Percentiles rank a stretch among this genome's conserved stretches.
These are phyloP conservation scores for Botrytis aclada DNA, from an alignment of 2,329 filamentous ascomycete genomes.

Conservation along the genomic window DNA sequence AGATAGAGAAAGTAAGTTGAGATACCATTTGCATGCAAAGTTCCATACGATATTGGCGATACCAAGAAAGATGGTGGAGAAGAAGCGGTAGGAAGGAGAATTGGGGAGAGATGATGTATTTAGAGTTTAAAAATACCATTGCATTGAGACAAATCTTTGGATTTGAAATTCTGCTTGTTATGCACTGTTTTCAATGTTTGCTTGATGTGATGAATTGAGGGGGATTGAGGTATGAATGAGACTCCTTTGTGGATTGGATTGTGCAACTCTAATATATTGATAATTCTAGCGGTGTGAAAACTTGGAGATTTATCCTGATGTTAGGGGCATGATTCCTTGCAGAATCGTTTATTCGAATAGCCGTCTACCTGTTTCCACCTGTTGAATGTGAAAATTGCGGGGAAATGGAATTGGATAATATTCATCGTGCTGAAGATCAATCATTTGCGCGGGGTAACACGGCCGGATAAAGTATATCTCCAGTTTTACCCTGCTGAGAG, in stretches of 20 bases:
- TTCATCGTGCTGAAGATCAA: too few relatives aligned
- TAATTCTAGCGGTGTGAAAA: neutral
- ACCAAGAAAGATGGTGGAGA: neutral
- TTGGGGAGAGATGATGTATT: neutral
- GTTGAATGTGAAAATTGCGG: neutral
- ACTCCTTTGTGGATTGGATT: neutral
- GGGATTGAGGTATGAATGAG: neutral
- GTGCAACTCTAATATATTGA: neutral
- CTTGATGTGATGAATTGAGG: neutral
- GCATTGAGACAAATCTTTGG: neutral
- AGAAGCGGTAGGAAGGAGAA: neutral
- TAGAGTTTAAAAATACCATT: neutral
- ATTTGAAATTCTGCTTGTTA: neutral
- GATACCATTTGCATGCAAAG: constrained; percentile 4
- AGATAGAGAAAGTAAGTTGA: neutral
- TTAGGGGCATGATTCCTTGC: too few relatives aligned
- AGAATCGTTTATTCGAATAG: neutral
- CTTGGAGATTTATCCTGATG: too few relatives aligned
- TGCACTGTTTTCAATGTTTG: neutral
- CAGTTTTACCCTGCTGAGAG: neutral
- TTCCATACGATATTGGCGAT: neutral
- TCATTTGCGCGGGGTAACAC: too few relatives aligned
- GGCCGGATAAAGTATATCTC: constrained; percentile 14
- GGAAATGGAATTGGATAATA: neutral
- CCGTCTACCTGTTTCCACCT: neutral